phyloP scores from a whole-genome alignment of 805 yeast species.

The Brettanomyces sp. region DNA sequence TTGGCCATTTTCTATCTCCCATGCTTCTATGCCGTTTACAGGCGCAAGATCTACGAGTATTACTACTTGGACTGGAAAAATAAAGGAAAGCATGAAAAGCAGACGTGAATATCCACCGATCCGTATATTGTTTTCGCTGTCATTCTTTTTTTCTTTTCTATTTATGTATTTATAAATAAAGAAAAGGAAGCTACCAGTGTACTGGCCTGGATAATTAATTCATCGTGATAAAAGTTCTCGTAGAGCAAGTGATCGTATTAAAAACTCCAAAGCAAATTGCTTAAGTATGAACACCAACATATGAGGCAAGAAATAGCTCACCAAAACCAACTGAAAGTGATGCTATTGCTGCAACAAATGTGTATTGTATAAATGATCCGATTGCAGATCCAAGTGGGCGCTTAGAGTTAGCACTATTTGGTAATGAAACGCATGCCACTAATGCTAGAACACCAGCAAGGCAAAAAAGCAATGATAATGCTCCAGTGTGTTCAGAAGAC shows the following conservation, averaged over 20 bases:
- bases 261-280: too few relatives aligned
- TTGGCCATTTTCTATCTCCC: conserved; percentile 4
- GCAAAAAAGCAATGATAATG: background rate
- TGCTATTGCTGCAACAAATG: conserved; percentile 11
- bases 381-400: background rate
- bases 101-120: background rate
- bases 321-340: conserved; percentile 21
- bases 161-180: too few relatives aligned
- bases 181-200: too few relatives aligned
- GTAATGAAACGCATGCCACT: background rate
- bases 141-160: too few relatives aligned
- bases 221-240: too few relatives aligned
- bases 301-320: conserved; percentile 19
- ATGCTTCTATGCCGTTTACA: conserved; percentile 4
- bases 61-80: conserved; percentile 1
- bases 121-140: too few relatives aligned
- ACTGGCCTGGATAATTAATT: too few relatives aligned
- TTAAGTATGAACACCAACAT: conserved; percentile 24
- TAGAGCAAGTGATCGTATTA: too few relatives aligned
- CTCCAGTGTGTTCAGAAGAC: background rate
- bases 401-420: background rate
- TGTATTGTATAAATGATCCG: conserved; percentile 6
- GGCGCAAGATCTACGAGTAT: conserved; percentile 3
- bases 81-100: background rate
- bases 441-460: background rate